Evolutionary conservation across 768 basidiomycete genomes (phyloP), one percentile per base, ranked within the genome.

Genomic region (Podaxis sp.): DNA sequence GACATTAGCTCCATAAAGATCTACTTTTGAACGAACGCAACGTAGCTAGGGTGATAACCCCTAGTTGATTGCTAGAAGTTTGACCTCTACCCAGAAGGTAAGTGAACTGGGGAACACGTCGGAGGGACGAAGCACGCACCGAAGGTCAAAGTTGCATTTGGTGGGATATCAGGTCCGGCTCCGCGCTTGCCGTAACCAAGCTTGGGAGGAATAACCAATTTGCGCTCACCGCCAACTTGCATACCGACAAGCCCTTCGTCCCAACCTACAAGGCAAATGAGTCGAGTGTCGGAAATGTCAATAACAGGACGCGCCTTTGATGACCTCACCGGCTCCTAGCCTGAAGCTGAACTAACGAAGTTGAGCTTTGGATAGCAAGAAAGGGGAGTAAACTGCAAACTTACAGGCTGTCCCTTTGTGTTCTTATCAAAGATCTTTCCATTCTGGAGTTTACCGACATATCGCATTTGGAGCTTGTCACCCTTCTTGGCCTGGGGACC

Each of bases 241-340:
- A 99, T 97, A 38, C 96, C 96, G 33, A 80, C 87, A 61, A 98
- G 81, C 44, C 96, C 96, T 70, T 92, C 80, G 68, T 98, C 96
- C 95, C 96, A 97, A 52, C 91, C 87, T 90, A 62, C 40, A 22
- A 57, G 52, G 64, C n/a, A 60, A 15, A 44, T 63, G 28, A 54
- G 28, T 42, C 53, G 40, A n/a, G 22, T 9, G 3, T 30, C 13
- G 55, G 15, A 64, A 55, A 38, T 30, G 28, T n/a, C 38, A 22
- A 24, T 1, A 26, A 57, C 51, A 49, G 36, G 12, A 64, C 77
- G 52, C 62, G 87, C 89, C 92, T 80, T 94, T 93, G 76, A 99
- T 97, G 57, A 99, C 96, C 72, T 96, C 90, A 26, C 93, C 93
- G 63, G 84, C 79, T 40, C 96, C 96, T 24, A 99, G 82, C 33